Evolutionary conservation across 2,329 filamentous ascomycete genomes (phyloP), one percentile per base, ranked within the genome.

Genomic region (Stemphylium vesicarium): DNA sequence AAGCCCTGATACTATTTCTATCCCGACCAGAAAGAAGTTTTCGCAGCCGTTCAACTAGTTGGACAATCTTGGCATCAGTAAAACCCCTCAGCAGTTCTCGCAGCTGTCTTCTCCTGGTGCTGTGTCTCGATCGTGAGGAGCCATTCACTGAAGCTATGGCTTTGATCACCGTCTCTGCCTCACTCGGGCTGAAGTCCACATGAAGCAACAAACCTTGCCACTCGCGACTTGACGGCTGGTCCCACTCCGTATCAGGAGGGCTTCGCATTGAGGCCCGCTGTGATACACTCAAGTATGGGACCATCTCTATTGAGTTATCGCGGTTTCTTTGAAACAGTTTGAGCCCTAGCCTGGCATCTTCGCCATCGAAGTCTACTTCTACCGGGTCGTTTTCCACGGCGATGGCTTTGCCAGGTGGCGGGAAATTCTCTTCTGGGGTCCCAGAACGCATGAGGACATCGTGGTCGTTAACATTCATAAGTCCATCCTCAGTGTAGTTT

Each of bases 201-300:
- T 77, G 74, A 12, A 76, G 18, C 2, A 70, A 22, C 15, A 53
- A 46, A 0, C 72, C 67, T 55, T 71, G 64, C 73, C 73, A 76
- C 2, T 59, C 41, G 2, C 63, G 61, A 24, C 67, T 59, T 2
- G 35, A 42, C 1, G 60, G 26, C 37, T 63, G 61, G 33, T 73
- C 62, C 71, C 72, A 76, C 1, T 63, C 58, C 16, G 57, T 63
- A 5, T 51, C 49, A 2, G 59, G 36, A 0, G 59, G 46, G 1
- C 60, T 40, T 12, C 51, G 63, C 12, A 73, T 48, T 1, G 44
- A 24, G 1, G 22, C 26, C 40, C 70, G 67, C 44, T 75, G 59
- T n/a, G 50, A 41, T 6, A 24, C 53, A 5, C 58, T 57, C 1
- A 77, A 44, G 48, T 76, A 77, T 4, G 72, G 72, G 9, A 66